Evolutionary conservation across 2,329 filamentous ascomycete genomes (phyloP).

Genomic region (Neonectria hederae): DNA sequence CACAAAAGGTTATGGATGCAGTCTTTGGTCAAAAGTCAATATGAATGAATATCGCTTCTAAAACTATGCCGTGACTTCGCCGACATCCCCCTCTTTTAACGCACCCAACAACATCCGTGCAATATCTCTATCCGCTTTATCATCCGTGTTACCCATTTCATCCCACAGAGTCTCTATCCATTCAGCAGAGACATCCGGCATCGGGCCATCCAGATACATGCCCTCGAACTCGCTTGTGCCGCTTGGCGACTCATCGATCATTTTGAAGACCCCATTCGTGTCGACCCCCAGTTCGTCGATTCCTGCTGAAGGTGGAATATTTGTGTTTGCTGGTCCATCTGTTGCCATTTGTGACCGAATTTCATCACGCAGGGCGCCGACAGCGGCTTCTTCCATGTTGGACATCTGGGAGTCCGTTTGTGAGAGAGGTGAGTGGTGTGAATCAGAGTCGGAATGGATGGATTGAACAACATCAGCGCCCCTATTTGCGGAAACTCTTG

Average conservation of each 20-base stretch:
- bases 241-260: slow-evolving; percentile 39
- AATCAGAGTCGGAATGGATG: slow-evolving; percentile 25
- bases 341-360: slow-evolving; percentile 16
- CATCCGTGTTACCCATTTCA: slow-evolving; percentile 41
- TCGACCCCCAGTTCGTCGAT: slow-evolving; percentile 46
- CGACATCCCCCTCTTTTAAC: slow-evolving; percentile 44
- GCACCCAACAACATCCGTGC: slow-evolving; percentile 51
- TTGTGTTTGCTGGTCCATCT: slow-evolving; percentile 26
- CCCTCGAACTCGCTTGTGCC: slow-evolving; percentile 37
- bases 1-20: background rate
- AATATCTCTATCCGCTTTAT: slow-evolving; percentile 50
- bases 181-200: slow-evolving; percentile 41
- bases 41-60: background rate
- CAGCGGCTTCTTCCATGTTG: slow-evolving; percentile 21
- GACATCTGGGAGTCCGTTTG: slow-evolving; percentile 34
- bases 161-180: slow-evolving; percentile 53
- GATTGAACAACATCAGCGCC: background rate
- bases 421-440: slow-evolving; percentile 30
- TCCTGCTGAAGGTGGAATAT: slow-evolving; percentile 38
- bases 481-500: background rate
- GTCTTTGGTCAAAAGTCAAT: slow-evolving; percentile 5
- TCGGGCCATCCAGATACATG: slow-evolving; percentile 43
- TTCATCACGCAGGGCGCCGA: slow-evolving; percentile 27
- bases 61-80: slow-evolving; percentile 21
- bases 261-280: slow-evolving; percentile 46